A percentile compares a stretch with the other conserved stretches of the same genome.
Evolutionary conservation across 2,329 filamentous ascomycete genomes (phyloP).

Genomic region (Escovopsis sp.): DNA sequence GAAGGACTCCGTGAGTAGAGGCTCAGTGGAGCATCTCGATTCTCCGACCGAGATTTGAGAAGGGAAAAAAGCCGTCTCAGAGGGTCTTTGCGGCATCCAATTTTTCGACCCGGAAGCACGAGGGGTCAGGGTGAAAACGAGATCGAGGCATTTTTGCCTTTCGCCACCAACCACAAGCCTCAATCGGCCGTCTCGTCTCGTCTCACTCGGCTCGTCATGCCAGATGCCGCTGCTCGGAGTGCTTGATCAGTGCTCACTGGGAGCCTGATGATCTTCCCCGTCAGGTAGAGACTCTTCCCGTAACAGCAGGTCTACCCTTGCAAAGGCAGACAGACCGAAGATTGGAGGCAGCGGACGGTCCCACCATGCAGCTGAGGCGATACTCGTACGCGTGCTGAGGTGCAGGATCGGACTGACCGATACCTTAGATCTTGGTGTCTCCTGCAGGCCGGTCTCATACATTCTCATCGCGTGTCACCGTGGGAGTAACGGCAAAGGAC

Average conservation of each 20-base stretch:
- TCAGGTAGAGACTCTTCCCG: neutral
- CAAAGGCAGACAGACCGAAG: neutral
- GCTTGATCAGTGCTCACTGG: too few species aligned
- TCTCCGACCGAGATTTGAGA: too few species aligned
- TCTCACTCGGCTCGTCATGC: neutral
- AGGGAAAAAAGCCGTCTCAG: too few species aligned
- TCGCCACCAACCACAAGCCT: neutral
- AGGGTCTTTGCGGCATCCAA: too few species aligned
- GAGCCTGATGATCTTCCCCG: too few species aligned
- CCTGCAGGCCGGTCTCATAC: neutral
- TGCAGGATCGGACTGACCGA: conserved; percentile 6
- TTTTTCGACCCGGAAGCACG: too few species aligned
- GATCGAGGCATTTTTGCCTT: neutral
- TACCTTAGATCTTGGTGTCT: conserved; percentile 1
- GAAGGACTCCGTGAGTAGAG: too few species aligned
- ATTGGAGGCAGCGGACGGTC: neutral
- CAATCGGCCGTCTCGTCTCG: neutral
- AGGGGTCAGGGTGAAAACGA: too few species aligned
- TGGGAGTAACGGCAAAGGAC: too few species aligned
- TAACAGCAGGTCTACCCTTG: neutral
- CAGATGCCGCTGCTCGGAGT: neutral
- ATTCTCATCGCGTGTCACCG: neutral
- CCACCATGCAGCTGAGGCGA: neutral
- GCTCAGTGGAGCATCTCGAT: too few species aligned
- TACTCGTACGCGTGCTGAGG: conserved; percentile 4